Evolutionary conservation across 2,329 filamentous ascomycete species (phyloP).

Genomic region (Trichophaea hybrida): DNA sequence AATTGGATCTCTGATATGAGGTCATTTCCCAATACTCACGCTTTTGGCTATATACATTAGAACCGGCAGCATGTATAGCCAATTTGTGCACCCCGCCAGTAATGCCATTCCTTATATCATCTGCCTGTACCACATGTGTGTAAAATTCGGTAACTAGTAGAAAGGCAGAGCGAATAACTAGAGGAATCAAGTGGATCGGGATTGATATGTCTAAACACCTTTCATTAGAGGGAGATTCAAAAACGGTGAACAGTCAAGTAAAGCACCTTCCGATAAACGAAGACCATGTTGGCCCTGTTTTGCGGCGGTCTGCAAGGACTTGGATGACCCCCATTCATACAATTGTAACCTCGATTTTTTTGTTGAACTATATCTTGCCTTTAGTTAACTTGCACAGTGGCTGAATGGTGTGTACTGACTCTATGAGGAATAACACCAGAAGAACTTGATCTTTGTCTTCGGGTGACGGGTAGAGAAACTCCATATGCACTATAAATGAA

Average conservation of each 20-base stretch:
- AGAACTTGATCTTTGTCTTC: slow-evolving; percentile 57
- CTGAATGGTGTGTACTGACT: slow-evolving; percentile 28
- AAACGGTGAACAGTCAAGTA: not conserved
- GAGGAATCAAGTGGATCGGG: slow-evolving; percentile 56
- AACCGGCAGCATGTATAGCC: not conserved
- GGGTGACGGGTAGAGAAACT: slow-evolving; percentile 61
- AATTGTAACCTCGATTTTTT: slow-evolving; percentile 19
- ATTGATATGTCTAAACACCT: slow-evolving; percentile 37
- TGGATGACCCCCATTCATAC: slow-evolving; percentile 29
- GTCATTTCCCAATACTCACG: slow-evolving; percentile 34
- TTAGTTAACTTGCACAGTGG: slow-evolving; percentile 30
- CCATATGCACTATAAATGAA: slow-evolving; percentile 63
- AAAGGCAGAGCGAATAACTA: slow-evolving; percentile 57
- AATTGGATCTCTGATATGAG: slow-evolving; percentile 1
- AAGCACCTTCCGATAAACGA: slow-evolving; percentile 34
- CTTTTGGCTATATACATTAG: not conserved
- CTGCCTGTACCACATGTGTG: slow-evolving; percentile 37
- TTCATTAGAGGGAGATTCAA: slow-evolving; percentile 4
- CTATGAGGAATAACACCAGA: slow-evolving; percentile 49
- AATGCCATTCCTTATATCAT: slow-evolving; percentile 31
- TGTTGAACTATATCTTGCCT: slow-evolving; percentile 28
- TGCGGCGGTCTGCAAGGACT: slow-evolving; percentile 37
- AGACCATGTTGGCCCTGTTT: slow-evolving; percentile 38
- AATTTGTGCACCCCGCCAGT: slow-evolving; percentile 33
- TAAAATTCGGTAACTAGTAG: slow-evolving; percentile 48